Evolutionary conservation across 345 rosid species (phyloP).

Genomic region (Eucalyptus pauciflora): DNA sequence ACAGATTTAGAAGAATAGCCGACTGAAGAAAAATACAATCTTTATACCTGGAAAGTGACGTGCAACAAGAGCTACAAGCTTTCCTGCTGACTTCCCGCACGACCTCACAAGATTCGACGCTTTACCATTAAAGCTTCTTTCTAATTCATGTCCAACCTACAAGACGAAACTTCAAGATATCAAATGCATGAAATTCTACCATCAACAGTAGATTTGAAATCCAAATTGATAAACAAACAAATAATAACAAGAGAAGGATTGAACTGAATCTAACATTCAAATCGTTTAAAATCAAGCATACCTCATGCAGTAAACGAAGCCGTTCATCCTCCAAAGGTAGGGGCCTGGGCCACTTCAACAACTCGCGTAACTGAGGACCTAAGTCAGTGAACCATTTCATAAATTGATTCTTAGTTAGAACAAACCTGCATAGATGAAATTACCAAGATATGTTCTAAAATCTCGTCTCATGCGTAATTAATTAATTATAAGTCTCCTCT

Average conservation of each 20-base stretch:
- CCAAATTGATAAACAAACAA: neutral
- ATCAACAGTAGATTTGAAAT: neutral
- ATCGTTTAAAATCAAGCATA: neutral
- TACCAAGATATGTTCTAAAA: neutral
- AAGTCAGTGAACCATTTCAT: neutral
- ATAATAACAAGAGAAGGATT: neutral
- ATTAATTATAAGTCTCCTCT: neutral
- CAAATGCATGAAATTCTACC: neutral
- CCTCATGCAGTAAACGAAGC: conserved; percentile 66
- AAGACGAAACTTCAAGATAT: neutral
- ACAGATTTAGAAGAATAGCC: neutral
- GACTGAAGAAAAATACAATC: neutral
- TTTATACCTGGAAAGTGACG: conserved; percentile 58
- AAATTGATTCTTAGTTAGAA: neutral
- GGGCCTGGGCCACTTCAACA: conserved; percentile 76
- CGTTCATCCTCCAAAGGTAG: conserved; percentile 84
- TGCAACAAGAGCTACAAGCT: conserved; percentile 60
- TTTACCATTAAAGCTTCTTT: conserved; percentile 57
- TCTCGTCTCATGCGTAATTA: neutral
- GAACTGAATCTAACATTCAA: neutral
- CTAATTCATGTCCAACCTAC: conserved; percentile 67
- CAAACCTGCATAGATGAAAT: neutral
- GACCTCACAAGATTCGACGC: conserved; percentile 62
- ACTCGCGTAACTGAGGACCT: conserved; percentile 52
- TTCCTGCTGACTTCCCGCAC: conserved; percentile 59